Evolutionary conservation across 305 asterid species (phyloP), one percentile per base, ranked within the genome.

Genomic region (Plantago coronopus): DNA sequence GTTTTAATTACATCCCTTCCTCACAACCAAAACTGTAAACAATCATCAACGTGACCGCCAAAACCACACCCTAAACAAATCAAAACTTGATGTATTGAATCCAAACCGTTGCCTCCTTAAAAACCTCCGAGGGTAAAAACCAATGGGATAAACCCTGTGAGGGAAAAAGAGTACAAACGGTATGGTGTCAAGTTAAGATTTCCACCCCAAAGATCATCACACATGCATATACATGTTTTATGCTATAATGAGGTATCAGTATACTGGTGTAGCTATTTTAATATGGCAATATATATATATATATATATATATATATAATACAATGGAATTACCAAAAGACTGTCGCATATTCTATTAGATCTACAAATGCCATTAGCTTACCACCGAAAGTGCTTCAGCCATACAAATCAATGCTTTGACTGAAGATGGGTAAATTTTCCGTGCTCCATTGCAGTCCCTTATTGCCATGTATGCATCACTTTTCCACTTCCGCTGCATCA

Each of bases 391-490:
- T 62, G 96, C 95, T 70, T 94, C 97, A 31, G 95, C 83, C 77
- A 87, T 81, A 77, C 91, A 84, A 68, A 87, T 71, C 72, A 87
- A 79, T 61, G 95, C 89, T 76, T 81, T 79, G 63, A 78, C 63
- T 67, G 96, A 90, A 66, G 86, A 79, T 62, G 88, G 83, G 66
- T 84, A 73, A 56, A 84, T 67, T 70, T 74, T 81, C 60, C 85
- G 75, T 69, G 97, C 99, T 73, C 75, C 72, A 70, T 73, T 79
- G 70, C 94, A 90, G 74, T 94, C 99, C 83, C 94, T 81, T 69
- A 88, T 77, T 53, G 97, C 93, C 95, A 94, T 81, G 74, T 86
- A 83, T 7, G 81, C 74, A 71, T 94, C 97, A 81, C 76, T 84
- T 81, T 78, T 90, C 97, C 99, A 94, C 70, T 74, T 81, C 46